phyloP scores from a whole-genome alignment of 208 protist species.

The Perkinsela sp. region DNA sequence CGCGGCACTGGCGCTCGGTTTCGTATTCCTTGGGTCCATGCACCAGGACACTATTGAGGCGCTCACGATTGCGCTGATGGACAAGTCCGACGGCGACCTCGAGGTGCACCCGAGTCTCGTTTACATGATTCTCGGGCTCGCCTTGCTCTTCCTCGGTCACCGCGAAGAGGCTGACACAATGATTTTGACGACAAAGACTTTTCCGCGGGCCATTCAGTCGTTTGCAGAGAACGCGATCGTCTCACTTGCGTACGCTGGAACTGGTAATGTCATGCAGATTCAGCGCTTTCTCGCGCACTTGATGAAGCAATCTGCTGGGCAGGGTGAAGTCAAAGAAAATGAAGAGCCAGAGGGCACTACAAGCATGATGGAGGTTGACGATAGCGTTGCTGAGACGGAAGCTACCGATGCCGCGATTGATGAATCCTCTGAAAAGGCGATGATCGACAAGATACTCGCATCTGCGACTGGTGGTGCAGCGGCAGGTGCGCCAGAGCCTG shows the following conservation, averaged over 20 bases:
- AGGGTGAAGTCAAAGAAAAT: conserved; percentile 21
- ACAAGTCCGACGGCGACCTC: conserved; percentile 25
- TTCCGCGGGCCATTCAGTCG: conserved; percentile 29
- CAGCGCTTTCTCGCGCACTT: conserved; percentile 77
- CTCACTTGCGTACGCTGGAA: conserved; percentile 89
- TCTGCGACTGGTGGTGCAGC: background rate
- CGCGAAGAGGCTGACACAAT: conserved; percentile 70
- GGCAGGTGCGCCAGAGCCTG: background rate
- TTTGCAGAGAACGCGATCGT: conserved; percentile 75
- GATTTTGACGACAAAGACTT: conserved; percentile 59
- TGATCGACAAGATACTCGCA: conserved; percentile 31
- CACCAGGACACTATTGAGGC: conserved; percentile 76
- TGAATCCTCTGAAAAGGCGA: conserved; percentile 10
- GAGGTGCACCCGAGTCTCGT: conserved; percentile 25
- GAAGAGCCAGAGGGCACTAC: conserved; percentile 12
- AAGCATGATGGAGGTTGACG: background rate
- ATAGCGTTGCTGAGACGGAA: background rate
- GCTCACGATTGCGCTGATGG: conserved; percentile 68
- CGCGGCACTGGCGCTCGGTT: conserved; percentile 74
- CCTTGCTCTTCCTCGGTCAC: conserved; percentile 75
- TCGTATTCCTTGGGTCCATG: conserved; percentile 78
- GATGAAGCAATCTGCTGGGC: conserved; percentile 47
- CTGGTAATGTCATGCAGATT: conserved; percentile 90
- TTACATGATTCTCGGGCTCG: conserved; percentile 74
- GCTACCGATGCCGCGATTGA: conserved; percentile 3